Base-by-base conservation (phyloP, 257 asterid genomes). In the Echium plantagineum region DNA sequence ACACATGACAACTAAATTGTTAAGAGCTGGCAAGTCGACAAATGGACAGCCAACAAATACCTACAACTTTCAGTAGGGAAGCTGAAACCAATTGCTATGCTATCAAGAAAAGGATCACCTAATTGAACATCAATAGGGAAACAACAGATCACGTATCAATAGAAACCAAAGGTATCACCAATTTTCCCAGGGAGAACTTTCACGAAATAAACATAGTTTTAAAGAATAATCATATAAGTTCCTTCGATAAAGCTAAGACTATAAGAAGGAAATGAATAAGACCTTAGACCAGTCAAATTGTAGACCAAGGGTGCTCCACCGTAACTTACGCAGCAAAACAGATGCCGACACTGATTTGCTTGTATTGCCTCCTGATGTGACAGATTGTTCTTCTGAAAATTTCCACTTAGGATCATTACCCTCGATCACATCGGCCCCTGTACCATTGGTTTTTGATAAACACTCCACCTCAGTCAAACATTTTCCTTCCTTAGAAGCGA, bases 271-370 rank as follows among this genome's bases (percentile, higher is more conserved):
- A 74, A 71, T 56, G 52, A 80, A 79, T 68, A 73, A 72, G 83
- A 90, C 98, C 98, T 91, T 91, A 66, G 98, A 88, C 98, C 98
- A 91, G 78, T 85, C 96, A 79, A 91, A 91, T 74, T 91, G 98
- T 89, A 88, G 78, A 80, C 96, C 98, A 81, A 91, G 95, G 56
- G 98, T 88, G 79, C 94, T 85, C 98, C 98, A 91, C 78, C 96
- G 77, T 77, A 91, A 78, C 90, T 91, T 91, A 66, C 98, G 96
- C 82, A 91, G 85, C 94, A 91, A 84, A 71, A 74, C 88, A 73
- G 94, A 82, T 32, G 97, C 95, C 6, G 78, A 59, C 28, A 85
- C 81, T 46, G 85, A 75, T 71, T 85, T 85, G 74, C 74, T 54
- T 31, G 70, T 62, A 55, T 64, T 72, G 75, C 63, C 75, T 62